A percentile compares a stretch with the other conserved stretches of the same genome.
phyloP scores from a whole-genome alignment of 148 eudicot species.

The Hydrangea macrophylla region DNA sequence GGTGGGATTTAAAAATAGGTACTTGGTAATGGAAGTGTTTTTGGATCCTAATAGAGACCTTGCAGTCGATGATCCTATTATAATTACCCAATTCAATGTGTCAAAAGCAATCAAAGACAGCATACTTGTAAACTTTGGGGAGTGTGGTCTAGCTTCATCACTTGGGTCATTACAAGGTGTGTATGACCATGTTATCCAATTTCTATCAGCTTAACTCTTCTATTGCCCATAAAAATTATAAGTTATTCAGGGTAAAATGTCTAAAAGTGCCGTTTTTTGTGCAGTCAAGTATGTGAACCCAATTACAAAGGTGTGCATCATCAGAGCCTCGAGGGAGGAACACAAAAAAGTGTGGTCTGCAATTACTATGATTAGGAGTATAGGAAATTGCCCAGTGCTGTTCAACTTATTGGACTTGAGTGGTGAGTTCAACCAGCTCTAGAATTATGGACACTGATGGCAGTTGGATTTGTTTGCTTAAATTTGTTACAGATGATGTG shows the following conservation, averaged over 20 bases:
- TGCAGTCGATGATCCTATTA: slow-evolving; percentile 47
- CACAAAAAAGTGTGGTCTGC: slow-evolving; percentile 79
- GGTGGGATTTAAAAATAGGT: slow-evolving; percentile 92
- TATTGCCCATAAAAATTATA: not conserved
- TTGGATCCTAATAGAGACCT: slow-evolving; percentile 67
- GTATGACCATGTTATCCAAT: not conserved
- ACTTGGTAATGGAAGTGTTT: slow-evolving; percentile 78
- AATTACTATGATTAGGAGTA: slow-evolving; percentile 65
- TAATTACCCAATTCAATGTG: slow-evolving; percentile 58
- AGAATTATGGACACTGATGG: not conserved
- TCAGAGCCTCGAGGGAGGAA: slow-evolving; percentile 86
- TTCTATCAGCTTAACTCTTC: not conserved
- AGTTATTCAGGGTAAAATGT: not conserved
- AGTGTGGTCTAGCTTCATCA: slow-evolving; percentile 90
- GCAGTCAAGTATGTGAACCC: slow-evolving; percentile 92
- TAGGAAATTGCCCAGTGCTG: slow-evolving; percentile 66
- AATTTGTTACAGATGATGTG: not conserved
- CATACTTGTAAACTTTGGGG: slow-evolving; percentile 79
- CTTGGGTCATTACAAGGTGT: slow-evolving; percentile 70
- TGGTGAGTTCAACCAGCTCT: slow-evolving; percentile 50
- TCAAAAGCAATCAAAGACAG: slow-evolving; percentile 71
- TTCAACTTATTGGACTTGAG: slow-evolving; percentile 79
- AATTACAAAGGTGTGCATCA: slow-evolving; percentile 70
- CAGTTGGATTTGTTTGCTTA: not conserved
- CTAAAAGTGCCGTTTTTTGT: not conserved